These are phyloP conservation scores for Colletotrichum gloeosporioides DNA, from an alignment of 2,329 filamentous ascomycete species.

Conservation along the genomic window DNA sequence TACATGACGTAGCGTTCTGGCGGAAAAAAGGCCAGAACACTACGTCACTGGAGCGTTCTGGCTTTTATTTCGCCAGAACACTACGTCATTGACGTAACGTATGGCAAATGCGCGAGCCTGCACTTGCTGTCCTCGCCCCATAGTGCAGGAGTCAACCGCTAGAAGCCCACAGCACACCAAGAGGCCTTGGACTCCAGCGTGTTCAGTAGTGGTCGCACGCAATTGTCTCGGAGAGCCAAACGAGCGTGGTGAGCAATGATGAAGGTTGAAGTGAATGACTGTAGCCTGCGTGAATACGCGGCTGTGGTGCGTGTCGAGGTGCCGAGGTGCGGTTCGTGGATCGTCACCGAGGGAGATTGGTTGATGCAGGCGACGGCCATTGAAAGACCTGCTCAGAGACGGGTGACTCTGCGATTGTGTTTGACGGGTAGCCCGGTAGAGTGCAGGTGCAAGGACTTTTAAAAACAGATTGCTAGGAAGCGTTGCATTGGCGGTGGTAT, in stretches of 20 bases:
- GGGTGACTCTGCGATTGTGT: neutral
- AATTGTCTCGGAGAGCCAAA: neutral
- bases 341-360: neutral
- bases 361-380: no score
- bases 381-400: neutral
- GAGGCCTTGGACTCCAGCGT: no score
- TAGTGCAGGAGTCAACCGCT: no score
- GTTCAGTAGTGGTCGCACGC: no score
- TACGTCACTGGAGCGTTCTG: no score
- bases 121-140: fast-evolving
- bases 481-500: neutral
- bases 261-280: neutral
- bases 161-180: no score
- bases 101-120: no score
- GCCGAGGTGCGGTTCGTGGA: neutral
- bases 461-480: neutral
- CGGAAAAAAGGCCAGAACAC: no score
- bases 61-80: no score
- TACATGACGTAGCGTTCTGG: no score
- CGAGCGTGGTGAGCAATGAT: neutral
- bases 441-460: neutral
- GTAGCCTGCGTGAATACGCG: fast-evolving
- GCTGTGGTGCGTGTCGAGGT: neutral
- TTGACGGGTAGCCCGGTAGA: neutral
- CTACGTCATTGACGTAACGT: no score